Evolutionary conservation across 2,329 filamentous ascomycete genomes (phyloP).

Genomic region (Aspergillus sp.): DNA sequence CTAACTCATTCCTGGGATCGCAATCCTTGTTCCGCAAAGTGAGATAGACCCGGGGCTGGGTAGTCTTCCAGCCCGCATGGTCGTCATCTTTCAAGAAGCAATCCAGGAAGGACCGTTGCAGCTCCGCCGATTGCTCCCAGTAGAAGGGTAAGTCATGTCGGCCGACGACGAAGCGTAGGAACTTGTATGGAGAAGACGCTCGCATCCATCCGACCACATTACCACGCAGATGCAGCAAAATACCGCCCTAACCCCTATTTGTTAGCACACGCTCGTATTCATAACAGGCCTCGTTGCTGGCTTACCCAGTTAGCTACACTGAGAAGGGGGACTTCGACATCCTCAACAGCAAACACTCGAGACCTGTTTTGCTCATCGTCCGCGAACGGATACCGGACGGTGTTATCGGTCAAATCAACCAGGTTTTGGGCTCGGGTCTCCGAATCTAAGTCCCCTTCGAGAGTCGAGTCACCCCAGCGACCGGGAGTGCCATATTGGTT

Average conservation of each 20-base stretch:
- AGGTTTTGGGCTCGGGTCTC: constrained; percentile 7
- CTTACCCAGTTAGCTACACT: constrained; percentile 65
- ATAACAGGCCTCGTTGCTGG: background rate
- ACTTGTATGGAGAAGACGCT: constrained; percentile 66
- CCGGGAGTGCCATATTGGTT: constrained; percentile 62
- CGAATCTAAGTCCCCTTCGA: constrained; percentile 9
- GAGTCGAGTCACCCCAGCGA: constrained; percentile 19
- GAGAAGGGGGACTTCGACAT: constrained; percentile 66
- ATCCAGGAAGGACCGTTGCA: constrained; percentile 66
- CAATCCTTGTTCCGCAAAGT: constrained; percentile 64
- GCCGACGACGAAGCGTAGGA: constrained; percentile 66
- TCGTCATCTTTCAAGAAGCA: constrained; percentile 69
- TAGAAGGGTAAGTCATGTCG: constrained; percentile 71
- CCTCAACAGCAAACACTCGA: constrained; percentile 62
- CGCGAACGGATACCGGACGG: constrained; percentile 52
- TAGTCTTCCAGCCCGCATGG: constrained; percentile 38
- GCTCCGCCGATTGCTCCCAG: constrained; percentile 64
- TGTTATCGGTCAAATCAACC: background rate
- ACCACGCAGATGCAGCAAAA: constrained; percentile 65
- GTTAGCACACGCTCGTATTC: background rate
- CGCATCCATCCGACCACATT: constrained; percentile 65
- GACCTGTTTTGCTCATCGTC: constrained; percentile 63
- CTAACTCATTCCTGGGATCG: constrained; percentile 62
- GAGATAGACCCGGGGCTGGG: constrained; percentile 59
- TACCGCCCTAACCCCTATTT: constrained; percentile 49